Conservation (phyloP, 192 early-diverging fungal genomes). For the Umbelopsis sp. region DNA sequence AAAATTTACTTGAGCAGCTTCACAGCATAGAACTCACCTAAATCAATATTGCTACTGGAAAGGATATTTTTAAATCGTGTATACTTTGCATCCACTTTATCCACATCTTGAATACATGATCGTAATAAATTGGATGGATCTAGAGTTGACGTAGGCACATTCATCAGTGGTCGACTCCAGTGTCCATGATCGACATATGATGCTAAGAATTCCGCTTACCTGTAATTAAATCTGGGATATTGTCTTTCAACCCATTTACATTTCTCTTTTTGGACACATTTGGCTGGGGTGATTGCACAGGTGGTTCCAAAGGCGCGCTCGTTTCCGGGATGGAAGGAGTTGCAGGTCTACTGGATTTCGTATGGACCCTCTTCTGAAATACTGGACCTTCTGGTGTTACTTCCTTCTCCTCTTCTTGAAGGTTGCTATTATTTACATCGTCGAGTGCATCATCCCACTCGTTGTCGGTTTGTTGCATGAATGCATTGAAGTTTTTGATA, state of each 20-base stretch:
- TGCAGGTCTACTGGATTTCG: neutral
- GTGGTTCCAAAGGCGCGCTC: neutral
- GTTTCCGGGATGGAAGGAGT: neutral
- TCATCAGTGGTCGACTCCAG: neutral
- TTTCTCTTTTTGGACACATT: neutral
- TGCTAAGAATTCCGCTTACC: neutral
- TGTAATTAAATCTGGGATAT: constrained; percentile 6
- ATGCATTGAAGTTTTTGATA: constrained; percentile 36
- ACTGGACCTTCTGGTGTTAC: neutral
- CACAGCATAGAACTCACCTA: constrained; percentile 41
- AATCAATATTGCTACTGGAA: constrained; percentile 63
- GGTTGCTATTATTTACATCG: constrained; percentile 17
- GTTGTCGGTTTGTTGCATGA: constrained; percentile 44
- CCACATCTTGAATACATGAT: constrained; percentile 1
- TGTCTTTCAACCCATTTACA: constrained; percentile 22
- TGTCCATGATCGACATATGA: neutral
- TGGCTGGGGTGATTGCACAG: neutral
- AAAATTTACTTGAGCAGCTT: neutral
- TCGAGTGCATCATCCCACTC: constrained; percentile 45
- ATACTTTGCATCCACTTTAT: constrained; percentile 30
- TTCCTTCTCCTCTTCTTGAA: constrained; percentile 18
- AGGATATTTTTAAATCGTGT: constrained; percentile 55
- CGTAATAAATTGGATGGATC: constrained; percentile 31
- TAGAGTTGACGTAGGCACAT: constrained; percentile 24
- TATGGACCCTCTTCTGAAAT: neutral